These are phyloP conservation scores for Tympanopsis confertula DNA, from an alignment of 2,329 filamentous ascomycete species.

Conservation along the genomic window DNA sequence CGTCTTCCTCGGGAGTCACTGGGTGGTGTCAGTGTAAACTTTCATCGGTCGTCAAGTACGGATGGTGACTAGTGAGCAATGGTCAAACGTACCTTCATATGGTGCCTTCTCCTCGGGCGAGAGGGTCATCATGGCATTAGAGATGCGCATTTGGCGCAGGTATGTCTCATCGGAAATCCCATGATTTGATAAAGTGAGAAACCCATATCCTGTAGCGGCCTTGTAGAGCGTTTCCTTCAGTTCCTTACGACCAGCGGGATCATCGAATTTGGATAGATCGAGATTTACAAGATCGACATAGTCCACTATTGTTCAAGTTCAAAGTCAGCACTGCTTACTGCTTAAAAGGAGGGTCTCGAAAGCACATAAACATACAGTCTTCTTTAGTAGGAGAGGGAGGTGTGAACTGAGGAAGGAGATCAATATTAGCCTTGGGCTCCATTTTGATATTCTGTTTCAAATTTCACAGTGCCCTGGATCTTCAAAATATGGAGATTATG, in stretches of 20 bases:
- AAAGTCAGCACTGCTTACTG: constrained; percentile 4
- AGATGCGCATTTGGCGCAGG: constrained; percentile 12
- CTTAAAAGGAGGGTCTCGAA: too few species aligned
- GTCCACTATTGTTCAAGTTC: constrained; percentile 6
- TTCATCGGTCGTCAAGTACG: too few species aligned
- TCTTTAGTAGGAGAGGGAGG: too few species aligned
- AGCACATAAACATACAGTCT: too few species aligned
- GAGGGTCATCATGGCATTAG: constrained; percentile 14
- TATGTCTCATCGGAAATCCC: constrained; percentile 14
- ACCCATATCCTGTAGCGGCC: constrained; percentile 13
- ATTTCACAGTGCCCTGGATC: too few species aligned
- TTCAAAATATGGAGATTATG: too few species aligned
- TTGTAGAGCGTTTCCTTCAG: constrained; percentile 16
- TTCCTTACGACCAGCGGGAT: constrained; percentile 10
- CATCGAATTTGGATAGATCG: constrained; percentile 14
- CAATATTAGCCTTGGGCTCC: too few species aligned
- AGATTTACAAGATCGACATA: constrained; percentile 14
- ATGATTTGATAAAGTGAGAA: constrained; percentile 13
- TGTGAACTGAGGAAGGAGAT: too few species aligned
- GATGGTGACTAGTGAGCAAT: too few species aligned
- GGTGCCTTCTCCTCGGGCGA: constrained; percentile 12
- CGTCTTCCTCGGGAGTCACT: constrained; percentile 15
- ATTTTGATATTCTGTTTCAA: too few species aligned
- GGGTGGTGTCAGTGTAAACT: too few species aligned
- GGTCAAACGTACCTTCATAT: constrained; percentile 12